Conservation (phyloP, 345 rosid genomes). For the Capsella bursapastoris region DNA sequence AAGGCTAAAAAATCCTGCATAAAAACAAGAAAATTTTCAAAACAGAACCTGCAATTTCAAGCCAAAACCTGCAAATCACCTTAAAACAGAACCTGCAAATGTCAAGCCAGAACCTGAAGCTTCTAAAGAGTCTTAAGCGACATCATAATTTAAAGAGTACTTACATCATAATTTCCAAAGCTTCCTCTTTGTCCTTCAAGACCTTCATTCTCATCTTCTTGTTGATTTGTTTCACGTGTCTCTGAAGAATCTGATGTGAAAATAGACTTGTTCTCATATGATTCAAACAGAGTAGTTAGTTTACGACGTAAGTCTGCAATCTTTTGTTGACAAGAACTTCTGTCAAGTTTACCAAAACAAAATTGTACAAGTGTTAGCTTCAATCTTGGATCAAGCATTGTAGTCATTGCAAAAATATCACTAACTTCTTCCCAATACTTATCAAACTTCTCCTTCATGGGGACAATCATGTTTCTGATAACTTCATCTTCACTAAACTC, state of each 20-base stretch:
- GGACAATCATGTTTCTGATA: not conserved
- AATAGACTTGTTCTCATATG: not conserved
- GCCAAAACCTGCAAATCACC: too few relatives aligned
- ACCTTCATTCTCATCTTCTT: not conserved
- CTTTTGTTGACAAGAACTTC: not conserved
- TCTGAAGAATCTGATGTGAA: not conserved
- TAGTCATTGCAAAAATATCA: conserved; percentile 11
- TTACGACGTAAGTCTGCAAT: not conserved
- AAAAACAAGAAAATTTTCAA: too few relatives aligned
- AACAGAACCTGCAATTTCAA: too few relatives aligned
- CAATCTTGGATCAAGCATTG: not conserved
- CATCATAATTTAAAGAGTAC: not conserved
- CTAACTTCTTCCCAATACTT: conserved; percentile 2
- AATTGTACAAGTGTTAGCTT: not conserved
- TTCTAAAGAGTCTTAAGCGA: too few relatives aligned
- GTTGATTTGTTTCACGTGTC: not conserved
- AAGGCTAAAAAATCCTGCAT: not conserved
- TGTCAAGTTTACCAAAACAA: not conserved
- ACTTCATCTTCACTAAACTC: not conserved
- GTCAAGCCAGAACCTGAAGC: too few relatives aligned
- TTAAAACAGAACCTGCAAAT: too few relatives aligned
- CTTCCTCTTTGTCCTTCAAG: not conserved
- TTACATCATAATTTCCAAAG: not conserved
- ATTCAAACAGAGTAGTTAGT: not conserved
- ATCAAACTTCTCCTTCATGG: not conserved